Conservation (phyloP, 257 asterid species). For the Solanum habrochaites region DNA sequence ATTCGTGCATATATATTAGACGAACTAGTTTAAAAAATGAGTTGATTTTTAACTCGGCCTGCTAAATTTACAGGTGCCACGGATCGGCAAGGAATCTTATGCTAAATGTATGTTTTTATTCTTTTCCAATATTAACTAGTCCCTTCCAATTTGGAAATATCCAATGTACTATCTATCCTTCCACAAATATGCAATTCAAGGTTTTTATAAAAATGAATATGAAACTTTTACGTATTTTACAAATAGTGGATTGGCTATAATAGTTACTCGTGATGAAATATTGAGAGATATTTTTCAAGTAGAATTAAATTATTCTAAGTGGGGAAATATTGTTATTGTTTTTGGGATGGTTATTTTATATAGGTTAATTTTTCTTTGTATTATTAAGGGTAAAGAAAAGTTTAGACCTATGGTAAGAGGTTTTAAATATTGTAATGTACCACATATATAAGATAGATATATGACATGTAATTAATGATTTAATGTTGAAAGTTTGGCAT, state of each 20-base stretch:
- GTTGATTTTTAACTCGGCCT: too few species aligned
- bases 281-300: conserved; percentile 40
- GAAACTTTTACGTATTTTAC: conserved; percentile 23
- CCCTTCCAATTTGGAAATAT: conserved; percentile 48
- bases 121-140: conserved; percentile 35
- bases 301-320: conserved; percentile 41
- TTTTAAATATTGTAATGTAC: neutral
- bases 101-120: conserved; percentile 41
- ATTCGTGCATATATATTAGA: neutral
- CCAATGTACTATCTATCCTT: conserved; percentile 41
- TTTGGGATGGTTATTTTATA: conserved; percentile 39
- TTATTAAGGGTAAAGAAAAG: conserved; percentile 21
- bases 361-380: conserved; percentile 25
- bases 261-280: conserved; percentile 29
- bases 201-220: conserved; percentile 48
- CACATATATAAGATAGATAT: neutral
- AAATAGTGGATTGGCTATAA: conserved; percentile 9
- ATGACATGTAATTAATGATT: neutral
- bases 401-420: conserved; percentile 12
- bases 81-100: conserved; percentile 58
- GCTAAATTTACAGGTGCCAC: conserved; percentile 28
- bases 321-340: conserved; percentile 36
- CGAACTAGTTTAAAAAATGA: neutral
- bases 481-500: neutral
- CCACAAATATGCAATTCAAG: conserved; percentile 50